Conservation (phyloP, 495 filamentous ascomycete genomes). For the Lasiosphaeria hispida region DNA sequence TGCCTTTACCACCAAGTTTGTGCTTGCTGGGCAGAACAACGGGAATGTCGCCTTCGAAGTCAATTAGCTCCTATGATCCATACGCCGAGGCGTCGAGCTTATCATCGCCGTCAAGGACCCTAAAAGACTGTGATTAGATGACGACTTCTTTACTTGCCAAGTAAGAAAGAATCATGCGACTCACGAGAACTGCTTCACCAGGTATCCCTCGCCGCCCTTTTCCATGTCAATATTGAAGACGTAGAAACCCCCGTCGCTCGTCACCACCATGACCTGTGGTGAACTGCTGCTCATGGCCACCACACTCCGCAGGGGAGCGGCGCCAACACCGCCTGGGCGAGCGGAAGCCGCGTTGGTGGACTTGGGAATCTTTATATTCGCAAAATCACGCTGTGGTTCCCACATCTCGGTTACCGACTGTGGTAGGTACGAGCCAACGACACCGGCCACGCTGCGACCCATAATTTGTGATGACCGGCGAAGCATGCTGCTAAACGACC, state of each 20-base stretch:
- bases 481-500: constrained; percentile 81
- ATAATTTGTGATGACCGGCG: constrained; percentile 96
- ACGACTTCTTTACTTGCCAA: constrained; percentile 8
- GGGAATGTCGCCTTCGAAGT: background rate
- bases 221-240: constrained; percentile 95
- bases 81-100: constrained; percentile 47
- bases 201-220: constrained; percentile 86
- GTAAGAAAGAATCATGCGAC: constrained; percentile 30
- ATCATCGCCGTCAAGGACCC: constrained; percentile 51
- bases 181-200: constrained; percentile 87
- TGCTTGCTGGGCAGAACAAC: background rate
- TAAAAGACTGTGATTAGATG: constrained; percentile 17
- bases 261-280: constrained; percentile 97
- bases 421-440: constrained; percentile 87
- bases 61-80: constrained; percentile 24
- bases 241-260: constrained; percentile 90
- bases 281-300: constrained; percentile 92
- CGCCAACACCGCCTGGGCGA: constrained; percentile 32
- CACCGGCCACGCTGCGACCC: constrained; percentile 82
- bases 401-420: constrained; percentile 93
- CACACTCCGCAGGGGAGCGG: constrained; percentile 63
- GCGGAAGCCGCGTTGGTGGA: constrained; percentile 33
- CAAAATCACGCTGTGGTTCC: constrained; percentile 94
- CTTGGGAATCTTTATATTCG: constrained; percentile 91
- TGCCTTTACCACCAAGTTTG: background rate